phyloP scores from a whole-genome alignment of 352 stramenopile species.

The Globisporangium middletonii region DNA sequence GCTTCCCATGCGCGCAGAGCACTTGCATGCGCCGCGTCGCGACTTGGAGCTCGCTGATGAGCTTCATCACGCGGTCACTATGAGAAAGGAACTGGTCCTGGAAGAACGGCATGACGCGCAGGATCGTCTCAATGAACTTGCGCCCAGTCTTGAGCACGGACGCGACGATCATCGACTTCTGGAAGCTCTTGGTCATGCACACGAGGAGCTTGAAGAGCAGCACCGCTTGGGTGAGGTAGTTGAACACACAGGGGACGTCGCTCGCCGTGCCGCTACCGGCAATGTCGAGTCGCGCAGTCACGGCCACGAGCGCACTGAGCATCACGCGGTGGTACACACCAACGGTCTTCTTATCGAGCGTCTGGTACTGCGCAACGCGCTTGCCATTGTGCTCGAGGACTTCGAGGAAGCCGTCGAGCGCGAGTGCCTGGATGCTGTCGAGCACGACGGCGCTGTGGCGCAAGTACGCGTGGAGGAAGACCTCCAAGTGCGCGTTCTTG shows the following conservation, averaged over 20 bases:
- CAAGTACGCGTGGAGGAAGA: constrained; percentile 35
- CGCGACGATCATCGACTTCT: constrained; percentile 36
- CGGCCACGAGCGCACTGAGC: constrained; percentile 35
- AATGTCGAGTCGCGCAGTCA: constrained; percentile 36
- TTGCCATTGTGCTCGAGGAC: constrained; percentile 28
- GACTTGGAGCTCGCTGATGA: constrained; percentile 50
- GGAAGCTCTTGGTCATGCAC: constrained; percentile 50
- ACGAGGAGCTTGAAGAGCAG: constrained; percentile 64
- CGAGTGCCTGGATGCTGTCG: constrained; percentile 42
- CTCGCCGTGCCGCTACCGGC: constrained; percentile 6
- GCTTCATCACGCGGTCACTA: constrained; percentile 42
- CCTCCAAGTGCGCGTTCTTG: constrained; percentile 30
- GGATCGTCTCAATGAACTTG: constrained; percentile 47
- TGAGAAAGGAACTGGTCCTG: constrained; percentile 39
- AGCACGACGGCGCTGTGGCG: constrained; percentile 28
- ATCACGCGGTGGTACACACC: constrained; percentile 39
- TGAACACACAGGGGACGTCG: constrained; percentile 30
- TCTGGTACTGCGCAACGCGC: constrained; percentile 20
- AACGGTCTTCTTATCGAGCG: constrained; percentile 49
- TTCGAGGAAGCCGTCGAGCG: constrained; percentile 33
- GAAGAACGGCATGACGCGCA: constrained; percentile 51
- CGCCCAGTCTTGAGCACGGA: constrained; percentile 46
- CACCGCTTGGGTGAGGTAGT: constrained; percentile 43
- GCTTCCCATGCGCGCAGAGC: constrained; percentile 54
- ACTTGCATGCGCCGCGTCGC: constrained; percentile 57